Evolutionary conservation across 1,139 yeast genomes (phyloP), one percentile per base, ranked within the genome.

Genomic region (Suhomyces choctaworum): DNA sequence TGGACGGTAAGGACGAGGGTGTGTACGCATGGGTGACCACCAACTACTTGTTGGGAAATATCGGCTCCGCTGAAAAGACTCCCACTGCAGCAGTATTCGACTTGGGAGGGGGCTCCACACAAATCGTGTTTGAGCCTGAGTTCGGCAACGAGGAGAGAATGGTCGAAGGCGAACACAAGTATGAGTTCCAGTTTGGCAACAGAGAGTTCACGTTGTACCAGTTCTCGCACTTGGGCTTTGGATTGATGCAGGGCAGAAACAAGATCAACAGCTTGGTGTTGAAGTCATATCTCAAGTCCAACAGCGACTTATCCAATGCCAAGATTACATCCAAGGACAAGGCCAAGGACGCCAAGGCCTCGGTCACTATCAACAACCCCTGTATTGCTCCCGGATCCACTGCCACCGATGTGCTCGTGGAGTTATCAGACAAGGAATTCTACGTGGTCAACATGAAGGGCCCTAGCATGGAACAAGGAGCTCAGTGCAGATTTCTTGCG

Each of bases 21-120:
- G 97, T 92, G n/a, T 92, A 80, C 54, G 98, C 98, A 1, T 92
- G 99, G 99, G 84, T 92, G 58, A 92, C 98, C 24, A 82, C 97
- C 35, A 92, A 92, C 67, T 92, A 82, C 60, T 69, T 92, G 46
- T 74, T 92, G 48, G 97, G 97, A 27, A 90, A 90, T 63, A 88
- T 92, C 57, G 97, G 97, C 17, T 66, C 80, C 17, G 62, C 77
- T 14, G 82, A 78, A 31, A 79, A 80, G 61, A 60, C 65, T 20
- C 86, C 92, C 21, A 92, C 98, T 9, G 96, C 96, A 33, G 98
- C 97, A 7, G 95, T 92, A 10, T 92, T 92, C 57, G 99, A 92
- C 58, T 78, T 92, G 45, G 99, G 99, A 50, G 99, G 99, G 49
- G 98, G 97, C 6, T 89, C 97, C 4, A 92, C 98, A 9, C 99